phyloP scores from a whole-genome alignment of 345 rosid genomes.

The Erucastrum elatum region DNA sequence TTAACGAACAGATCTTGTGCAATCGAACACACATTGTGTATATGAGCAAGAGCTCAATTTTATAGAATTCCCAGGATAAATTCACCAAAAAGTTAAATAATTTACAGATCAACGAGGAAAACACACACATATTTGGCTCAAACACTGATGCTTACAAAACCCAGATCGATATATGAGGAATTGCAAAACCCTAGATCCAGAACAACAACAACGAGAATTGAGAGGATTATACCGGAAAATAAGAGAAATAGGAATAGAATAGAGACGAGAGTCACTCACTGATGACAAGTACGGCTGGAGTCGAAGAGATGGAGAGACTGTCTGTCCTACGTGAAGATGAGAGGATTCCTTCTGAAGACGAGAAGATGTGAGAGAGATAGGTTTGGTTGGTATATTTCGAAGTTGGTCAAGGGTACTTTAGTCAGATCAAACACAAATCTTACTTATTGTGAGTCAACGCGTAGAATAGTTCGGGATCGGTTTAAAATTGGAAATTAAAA shows the following conservation, averaged over 20 bases:
- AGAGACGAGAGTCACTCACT: conserved; percentile 5
- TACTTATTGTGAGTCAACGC: neutral
- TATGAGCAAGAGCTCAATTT: neutral
- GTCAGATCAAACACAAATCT: neutral
- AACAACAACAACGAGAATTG: neutral
- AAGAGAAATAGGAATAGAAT: neutral
- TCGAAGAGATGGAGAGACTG: neutral
- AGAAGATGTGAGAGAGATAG: neutral
- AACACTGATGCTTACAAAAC: neutral
- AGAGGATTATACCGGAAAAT: neutral
- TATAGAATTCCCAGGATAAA: neutral
- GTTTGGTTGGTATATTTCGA: neutral
- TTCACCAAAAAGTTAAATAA: neutral
- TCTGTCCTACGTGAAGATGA: neutral
- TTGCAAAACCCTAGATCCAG: conserved; percentile 27
- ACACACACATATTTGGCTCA: neutral
- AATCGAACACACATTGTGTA: neutral
- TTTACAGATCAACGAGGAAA: neutral
- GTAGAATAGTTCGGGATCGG: neutral
- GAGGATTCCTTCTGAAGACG: neutral
- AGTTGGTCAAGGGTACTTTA: neutral
- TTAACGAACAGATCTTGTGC: conserved; percentile 24
- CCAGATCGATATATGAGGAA: conserved; percentile 11
- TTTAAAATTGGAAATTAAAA: neutral
- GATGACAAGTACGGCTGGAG: conserved; percentile 1